These are phyloP conservation scores for Neonothopanus nambi DNA, from an alignment of 1,284 basidiomycete species.

Conservation along the genomic window DNA sequence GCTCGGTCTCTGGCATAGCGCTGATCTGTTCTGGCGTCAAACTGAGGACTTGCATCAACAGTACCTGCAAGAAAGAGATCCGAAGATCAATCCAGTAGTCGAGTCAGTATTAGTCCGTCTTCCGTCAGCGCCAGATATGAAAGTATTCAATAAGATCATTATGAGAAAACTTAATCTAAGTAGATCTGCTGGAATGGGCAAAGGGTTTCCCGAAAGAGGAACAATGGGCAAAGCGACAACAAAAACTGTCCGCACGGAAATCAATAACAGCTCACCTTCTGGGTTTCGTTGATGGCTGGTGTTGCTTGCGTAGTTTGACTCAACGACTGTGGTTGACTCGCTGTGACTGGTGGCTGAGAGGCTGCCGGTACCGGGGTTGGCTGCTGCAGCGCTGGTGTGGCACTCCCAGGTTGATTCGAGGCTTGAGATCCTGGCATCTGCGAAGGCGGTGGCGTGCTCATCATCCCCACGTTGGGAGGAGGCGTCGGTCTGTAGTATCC, in stretches of 20 bases:
- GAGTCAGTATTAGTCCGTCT: not conserved
- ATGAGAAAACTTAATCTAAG: not conserved
- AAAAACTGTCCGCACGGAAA: not conserved
- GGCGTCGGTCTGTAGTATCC: conserved; percentile 44
- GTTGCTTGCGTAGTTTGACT: conserved; percentile 17
- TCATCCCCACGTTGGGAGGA: conserved; percentile 18
- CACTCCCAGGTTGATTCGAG: conserved; percentile 15
- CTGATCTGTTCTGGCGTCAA: conserved; percentile 89
- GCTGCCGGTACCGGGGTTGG: conserved; percentile 22
- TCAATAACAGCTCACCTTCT: conserved; percentile 30
- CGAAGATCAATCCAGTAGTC: not conserved
- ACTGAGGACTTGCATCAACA: conserved; percentile 85
- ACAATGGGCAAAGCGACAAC: not conserved
- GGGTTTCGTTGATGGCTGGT: conserved; percentile 37
- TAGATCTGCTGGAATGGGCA: too few species aligned
- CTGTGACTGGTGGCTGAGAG: conserved; percentile 26
- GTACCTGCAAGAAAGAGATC: conserved; percentile 47
- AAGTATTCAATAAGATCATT: not conserved
- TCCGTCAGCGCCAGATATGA: not conserved
- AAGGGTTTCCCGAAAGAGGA: not conserved
- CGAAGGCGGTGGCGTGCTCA: conserved; percentile 23
- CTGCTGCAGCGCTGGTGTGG: conserved; percentile 28
- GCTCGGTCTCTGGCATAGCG: conserved; percentile 79
- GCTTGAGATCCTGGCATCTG: conserved; percentile 27
- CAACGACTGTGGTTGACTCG: conserved; percentile 14